These are phyloP conservation scores for Fraxinus quadrangulata DNA, from an alignment of 257 asterid species.

Conservation along the genomic window DNA sequence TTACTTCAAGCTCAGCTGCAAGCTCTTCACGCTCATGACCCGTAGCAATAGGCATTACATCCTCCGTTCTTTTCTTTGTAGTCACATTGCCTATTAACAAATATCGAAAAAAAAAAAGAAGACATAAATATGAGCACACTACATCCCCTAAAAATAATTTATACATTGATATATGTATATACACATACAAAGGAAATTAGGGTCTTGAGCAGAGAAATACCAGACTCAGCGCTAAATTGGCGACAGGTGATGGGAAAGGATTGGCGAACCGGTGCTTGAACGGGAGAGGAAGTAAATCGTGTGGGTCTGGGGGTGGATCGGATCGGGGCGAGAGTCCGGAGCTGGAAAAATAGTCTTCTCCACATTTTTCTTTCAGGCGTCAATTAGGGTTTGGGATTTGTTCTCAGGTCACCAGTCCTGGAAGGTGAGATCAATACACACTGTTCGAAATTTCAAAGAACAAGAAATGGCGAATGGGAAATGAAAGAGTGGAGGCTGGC, in stretches of 20 bases:
- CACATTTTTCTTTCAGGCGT: slow-evolving; percentile 56
- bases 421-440: slow-evolving; percentile 3
- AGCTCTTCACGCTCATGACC: slow-evolving; percentile 98
- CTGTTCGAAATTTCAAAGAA: not conserved
- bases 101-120: not conserved
- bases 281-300: slow-evolving; percentile 37
- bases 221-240: slow-evolving; percentile 58
- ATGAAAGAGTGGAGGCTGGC: not conserved
- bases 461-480: slow-evolving; percentile 15
- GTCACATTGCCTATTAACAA: slow-evolving; percentile 43
- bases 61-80: slow-evolving; percentile 63
- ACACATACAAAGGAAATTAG: slow-evolving; percentile 19
- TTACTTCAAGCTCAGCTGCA: slow-evolving; percentile 79
- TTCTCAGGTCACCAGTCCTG: slow-evolving; percentile 55
- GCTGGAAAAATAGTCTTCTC: slow-evolving; percentile 66
- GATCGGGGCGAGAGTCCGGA: slow-evolving; percentile 44
- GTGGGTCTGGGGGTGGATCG: slow-evolving; percentile 56
- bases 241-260: slow-evolving; percentile 45
- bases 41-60: slow-evolving; percentile 93
- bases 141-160: not conserved
- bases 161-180: not conserved
- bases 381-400: slow-evolving; percentile 35
- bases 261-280: slow-evolving; percentile 36
- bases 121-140: not conserved
- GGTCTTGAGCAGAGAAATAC: slow-evolving; percentile 39